A percentile compares a stretch with the other conserved stretches of the same genome.
Conservation (phyloP, 1,139 yeast species). For the Maudiozyma humilis region DNA sequence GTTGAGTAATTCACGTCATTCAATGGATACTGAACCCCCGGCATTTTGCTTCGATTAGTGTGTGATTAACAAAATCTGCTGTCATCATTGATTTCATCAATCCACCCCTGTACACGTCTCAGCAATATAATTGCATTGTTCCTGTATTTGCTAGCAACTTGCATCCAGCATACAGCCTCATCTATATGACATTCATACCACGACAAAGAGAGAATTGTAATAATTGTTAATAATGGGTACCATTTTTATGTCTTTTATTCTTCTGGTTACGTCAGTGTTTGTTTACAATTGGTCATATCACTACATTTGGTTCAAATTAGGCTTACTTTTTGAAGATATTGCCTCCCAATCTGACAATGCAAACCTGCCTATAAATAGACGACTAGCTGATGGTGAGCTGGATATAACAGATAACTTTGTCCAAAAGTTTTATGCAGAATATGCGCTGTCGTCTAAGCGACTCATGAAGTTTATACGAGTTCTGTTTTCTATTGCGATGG, state of each 20-base stretch:
- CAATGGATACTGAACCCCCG: too few species aligned
- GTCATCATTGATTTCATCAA: too few species aligned
- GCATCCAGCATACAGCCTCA: too few species aligned
- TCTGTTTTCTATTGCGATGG: conserved; percentile 26
- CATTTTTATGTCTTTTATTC: conserved; percentile 11
- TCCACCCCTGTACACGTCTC: too few species aligned
- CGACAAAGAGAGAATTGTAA: not conserved
- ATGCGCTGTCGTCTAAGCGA: conserved; percentile 24
- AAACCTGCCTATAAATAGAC: conserved; percentile 5
- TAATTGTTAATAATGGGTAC: conserved; percentile 12
- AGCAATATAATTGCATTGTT: too few species aligned
- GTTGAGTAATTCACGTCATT: too few species aligned
- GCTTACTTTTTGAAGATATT: conserved; percentile 13
- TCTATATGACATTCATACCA: not conserved
- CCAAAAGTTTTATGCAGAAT: conserved; percentile 26
- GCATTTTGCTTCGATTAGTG: too few species aligned
- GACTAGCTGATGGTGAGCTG: conserved; percentile 6
- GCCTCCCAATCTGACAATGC: conserved; percentile 4
- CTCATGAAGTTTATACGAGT: conserved; percentile 16
- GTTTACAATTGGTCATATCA: conserved; percentile 16
- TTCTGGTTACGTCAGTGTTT: conserved; percentile 11
- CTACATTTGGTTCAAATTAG: conserved; percentile 15
- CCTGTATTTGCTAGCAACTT: too few species aligned
- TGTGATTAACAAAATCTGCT: too few species aligned
- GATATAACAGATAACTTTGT: conserved; percentile 14